A percentile compares a stretch with the other conserved stretches of the same genome.
Evolutionary conservation across 148 eudicot genomes (phyloP).

Genomic region (Cornus kousa): DNA sequence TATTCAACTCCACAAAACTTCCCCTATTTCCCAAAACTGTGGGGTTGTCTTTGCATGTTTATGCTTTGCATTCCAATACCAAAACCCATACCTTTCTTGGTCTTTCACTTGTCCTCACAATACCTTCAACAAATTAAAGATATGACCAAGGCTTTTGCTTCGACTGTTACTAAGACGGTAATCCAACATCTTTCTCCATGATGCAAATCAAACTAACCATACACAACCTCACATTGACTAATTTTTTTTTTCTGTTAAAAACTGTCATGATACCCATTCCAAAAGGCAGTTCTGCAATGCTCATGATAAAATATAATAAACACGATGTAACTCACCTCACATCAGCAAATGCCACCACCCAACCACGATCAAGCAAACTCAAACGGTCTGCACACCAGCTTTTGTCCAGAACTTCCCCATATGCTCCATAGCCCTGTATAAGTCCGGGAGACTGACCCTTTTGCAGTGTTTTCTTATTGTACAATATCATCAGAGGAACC

Average conservation of each 20-base stretch:
- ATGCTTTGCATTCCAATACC: not conserved
- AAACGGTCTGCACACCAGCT: conserved; percentile 85
- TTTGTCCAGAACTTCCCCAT: conserved; percentile 84
- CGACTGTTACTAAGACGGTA: not conserved
- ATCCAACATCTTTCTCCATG: not conserved
- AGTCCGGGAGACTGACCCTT: conserved; percentile 74
- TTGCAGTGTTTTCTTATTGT: conserved; percentile 36
- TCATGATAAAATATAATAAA: conserved; percentile 7
- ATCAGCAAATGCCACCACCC: conserved; percentile 97
- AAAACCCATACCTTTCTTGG: not conserved
- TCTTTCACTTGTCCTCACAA: not conserved
- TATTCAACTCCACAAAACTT: not conserved
- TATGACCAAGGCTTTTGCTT: not conserved
- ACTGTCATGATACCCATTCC: not conserved
- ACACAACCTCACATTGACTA: not conserved
- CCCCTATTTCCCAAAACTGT: not conserved
- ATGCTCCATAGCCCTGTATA: conserved; percentile 90
- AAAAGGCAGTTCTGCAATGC: not conserved
- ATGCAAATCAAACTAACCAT: not conserved
- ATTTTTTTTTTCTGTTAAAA: not conserved
- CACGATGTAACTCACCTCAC: conserved; percentile 62
- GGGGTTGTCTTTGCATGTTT: not conserved
- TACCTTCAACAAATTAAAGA: not conserved
- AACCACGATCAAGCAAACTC: conserved; percentile 95
- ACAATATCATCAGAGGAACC: conserved; percentile 78